These are phyloP conservation scores for Orbilia ellipsospora DNA, from an alignment of 2,329 filamentous ascomycete species.

Conservation along the genomic window DNA sequence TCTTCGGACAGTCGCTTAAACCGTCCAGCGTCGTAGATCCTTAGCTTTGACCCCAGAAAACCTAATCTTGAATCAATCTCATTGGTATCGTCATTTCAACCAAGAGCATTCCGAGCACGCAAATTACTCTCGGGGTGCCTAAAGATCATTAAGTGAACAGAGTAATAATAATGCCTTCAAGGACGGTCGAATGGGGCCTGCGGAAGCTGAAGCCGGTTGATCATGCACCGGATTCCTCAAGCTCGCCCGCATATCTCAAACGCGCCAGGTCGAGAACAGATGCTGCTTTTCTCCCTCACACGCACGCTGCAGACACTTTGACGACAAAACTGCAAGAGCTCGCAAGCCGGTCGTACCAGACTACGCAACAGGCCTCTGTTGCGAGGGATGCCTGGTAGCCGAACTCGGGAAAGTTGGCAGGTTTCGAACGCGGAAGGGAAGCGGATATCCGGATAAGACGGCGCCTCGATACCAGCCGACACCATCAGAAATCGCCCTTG, in stretches of 20 bases:
- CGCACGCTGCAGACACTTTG: neutral
- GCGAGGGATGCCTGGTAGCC: slow-evolving; percentile 12
- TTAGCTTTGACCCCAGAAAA: no score
- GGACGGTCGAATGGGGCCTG: neutral
- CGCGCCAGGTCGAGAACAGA: slow-evolving; percentile 20
- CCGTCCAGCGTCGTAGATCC: no score
- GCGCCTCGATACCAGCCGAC: slow-evolving; percentile 41
- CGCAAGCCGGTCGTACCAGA: slow-evolving; percentile 3
- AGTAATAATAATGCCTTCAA: neutral
- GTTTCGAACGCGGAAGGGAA: slow-evolving; percentile 47
- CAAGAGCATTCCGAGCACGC: no score
- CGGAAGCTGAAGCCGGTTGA: slow-evolving; percentile 48
- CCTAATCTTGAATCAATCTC: no score
- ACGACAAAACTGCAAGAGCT: slow-evolving; percentile 1
- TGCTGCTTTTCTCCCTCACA: slow-evolving; percentile 9
- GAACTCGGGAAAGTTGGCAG: slow-evolving; percentile 43
- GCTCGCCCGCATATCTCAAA: slow-evolving; percentile 40
- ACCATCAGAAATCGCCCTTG: slow-evolving; percentile 16
- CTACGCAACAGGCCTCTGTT: neutral
- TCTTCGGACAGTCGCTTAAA: no score
- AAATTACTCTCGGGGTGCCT: no score
- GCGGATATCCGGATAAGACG: slow-evolving; percentile 50
- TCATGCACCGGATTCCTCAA: slow-evolving; percentile 39
- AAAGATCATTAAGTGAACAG: no score
- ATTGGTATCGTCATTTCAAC: no score